These are phyloP conservation scores for Trypanosoma melophagium DNA, from an alignment of 208 protist genomes.

Conservation along the genomic window DNA sequence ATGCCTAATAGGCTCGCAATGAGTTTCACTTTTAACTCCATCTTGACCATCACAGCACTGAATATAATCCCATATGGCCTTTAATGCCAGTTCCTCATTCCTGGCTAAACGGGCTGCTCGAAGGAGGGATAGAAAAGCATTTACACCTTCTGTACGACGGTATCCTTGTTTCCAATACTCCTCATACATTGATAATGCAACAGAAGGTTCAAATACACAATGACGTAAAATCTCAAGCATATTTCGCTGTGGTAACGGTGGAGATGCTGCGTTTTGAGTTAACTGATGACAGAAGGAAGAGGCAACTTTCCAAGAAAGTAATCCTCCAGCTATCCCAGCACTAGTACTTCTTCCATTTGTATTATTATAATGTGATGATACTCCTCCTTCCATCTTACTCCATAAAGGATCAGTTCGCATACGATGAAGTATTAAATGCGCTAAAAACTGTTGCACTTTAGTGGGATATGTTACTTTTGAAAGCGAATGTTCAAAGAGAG, in stretches of 20 bases:
- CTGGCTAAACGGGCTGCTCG: slow-evolving; percentile 36
- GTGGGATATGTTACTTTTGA: slow-evolving; percentile 45
- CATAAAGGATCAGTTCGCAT: slow-evolving; percentile 29
- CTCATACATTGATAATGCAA: slow-evolving; percentile 40
- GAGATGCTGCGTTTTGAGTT: slow-evolving; percentile 4
- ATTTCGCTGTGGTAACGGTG: slow-evolving; percentile 44
- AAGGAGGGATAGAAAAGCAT: slow-evolving; percentile 70
- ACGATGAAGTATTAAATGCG: slow-evolving; percentile 28
- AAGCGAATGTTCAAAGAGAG: slow-evolving; percentile 46
- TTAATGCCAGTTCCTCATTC: slow-evolving; percentile 39
- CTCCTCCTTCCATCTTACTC: background rate
- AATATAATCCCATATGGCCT: slow-evolving; percentile 55
- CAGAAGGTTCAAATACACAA: slow-evolving; percentile 35
- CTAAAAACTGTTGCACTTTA: slow-evolving; percentile 54
- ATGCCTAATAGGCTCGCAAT: background rate
- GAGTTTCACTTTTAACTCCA: background rate
- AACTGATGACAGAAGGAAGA: slow-evolving; percentile 30
- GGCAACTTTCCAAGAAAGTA: slow-evolving; percentile 31
- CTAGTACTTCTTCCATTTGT: background rate
- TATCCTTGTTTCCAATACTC: slow-evolving; percentile 60
- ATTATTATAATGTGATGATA: background rate
- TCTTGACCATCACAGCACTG: slow-evolving; percentile 25
- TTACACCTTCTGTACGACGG: slow-evolving; percentile 48
- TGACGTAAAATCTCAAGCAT: slow-evolving; percentile 57
- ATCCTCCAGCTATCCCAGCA: background rate